A percentile compares a stretch with the other conserved stretches of the same genome.
Evolutionary conservation across 1,139 yeast genomes (phyloP).

Genomic region (Sugiyamaella xylanicola): DNA sequence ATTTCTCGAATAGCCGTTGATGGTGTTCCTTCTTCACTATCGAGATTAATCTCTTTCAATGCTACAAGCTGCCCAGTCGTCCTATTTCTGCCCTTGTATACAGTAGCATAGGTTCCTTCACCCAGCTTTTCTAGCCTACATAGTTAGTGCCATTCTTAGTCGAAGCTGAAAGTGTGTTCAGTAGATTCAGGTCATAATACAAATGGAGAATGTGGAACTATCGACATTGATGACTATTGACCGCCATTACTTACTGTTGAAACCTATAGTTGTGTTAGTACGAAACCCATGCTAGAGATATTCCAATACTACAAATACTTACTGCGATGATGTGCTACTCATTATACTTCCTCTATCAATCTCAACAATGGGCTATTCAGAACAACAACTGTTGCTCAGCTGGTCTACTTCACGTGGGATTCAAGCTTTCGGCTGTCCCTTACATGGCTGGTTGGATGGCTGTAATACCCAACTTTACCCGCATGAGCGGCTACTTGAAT

Average conservation of each 20-base stretch:
- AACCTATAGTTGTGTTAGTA: slow-evolving; percentile 27
- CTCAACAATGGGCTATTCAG: background rate
- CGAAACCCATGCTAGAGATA: too few relatives aligned
- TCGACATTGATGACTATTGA: too few relatives aligned
- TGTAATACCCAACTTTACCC: background rate
- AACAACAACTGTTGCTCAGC: background rate
- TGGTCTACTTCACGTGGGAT: slow-evolving; percentile 6
- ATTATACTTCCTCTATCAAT: slow-evolving; percentile 1
- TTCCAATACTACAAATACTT: slow-evolving; percentile 18
- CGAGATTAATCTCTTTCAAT: slow-evolving; percentile 88
- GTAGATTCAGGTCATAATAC: too few relatives aligned
- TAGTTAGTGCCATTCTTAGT: slow-evolving; percentile 9
- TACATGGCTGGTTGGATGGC: slow-evolving; percentile 7
- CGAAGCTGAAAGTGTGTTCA: too few relatives aligned
- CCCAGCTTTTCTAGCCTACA: slow-evolving; percentile 78
- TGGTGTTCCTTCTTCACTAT: slow-evolving; percentile 97
- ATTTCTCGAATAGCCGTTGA: slow-evolving; percentile 97
- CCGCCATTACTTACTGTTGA: slow-evolving; percentile 29
- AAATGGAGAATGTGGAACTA: too few relatives aligned
- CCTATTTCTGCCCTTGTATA: slow-evolving; percentile 91
- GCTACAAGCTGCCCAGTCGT: slow-evolving; percentile 94
- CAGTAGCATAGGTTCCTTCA: slow-evolving; percentile 98
- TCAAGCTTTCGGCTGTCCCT: too few relatives aligned
- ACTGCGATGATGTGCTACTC: slow-evolving; percentile 38
- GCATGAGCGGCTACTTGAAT: slow-evolving; percentile 5